Evolutionary conservation across 2,329 filamentous ascomycete species (phyloP), one percentile per base, ranked within the genome.

Genomic region (Fulvia fulva): DNA sequence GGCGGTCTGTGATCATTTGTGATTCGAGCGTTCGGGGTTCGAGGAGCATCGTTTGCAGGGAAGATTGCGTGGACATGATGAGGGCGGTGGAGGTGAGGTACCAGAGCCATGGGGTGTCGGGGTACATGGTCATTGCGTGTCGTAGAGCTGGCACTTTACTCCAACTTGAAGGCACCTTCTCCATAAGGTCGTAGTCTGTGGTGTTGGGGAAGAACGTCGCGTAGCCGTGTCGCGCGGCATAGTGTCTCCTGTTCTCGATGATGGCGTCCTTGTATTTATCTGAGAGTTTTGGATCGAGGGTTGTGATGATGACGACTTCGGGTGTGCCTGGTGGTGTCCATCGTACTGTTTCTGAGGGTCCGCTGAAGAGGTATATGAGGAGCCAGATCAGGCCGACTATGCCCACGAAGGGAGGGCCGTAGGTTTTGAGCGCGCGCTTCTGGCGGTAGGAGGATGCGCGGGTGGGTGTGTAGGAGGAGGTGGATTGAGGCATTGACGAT

Each of bases 211-310:
- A 88, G 80, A 97, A 92, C 43, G 87, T 89, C 37, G 85, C 82
- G 74, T 99, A 97, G 66, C 92, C 93, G 77, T 97, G 91, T 71
- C 84, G 87, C 63, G 84, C 82, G 7, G 93, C 94, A 76, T 97
- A 99, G 62, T 88, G 83, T 69, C 88, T 81, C 67, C 94, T 81
- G 74, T 99, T 99, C 66, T 89, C 84, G 71, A 85, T 87, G 62
- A 99, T 84, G 67, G 85, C 85, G 58, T 87, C 80, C 56, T 88
- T 79, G 75, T 93, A 95, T 44, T 79, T 80, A 32, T 83, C 77
- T 69, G 84, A 85, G 67, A 87, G 78, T 53, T 80, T 78, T 58
- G 85, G 81, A 71, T 97, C 90, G 56, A 97, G 76, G 8, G 93
- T 85, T 1, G 94, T 97, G 60, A 99, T 89, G 52, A 99, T 79